A percentile compares a stretch with the other conserved stretches of the same genome.
phyloP scores from a whole-genome alignment of 306 rosid genomes.

The Trifolium fragiferum region DNA sequence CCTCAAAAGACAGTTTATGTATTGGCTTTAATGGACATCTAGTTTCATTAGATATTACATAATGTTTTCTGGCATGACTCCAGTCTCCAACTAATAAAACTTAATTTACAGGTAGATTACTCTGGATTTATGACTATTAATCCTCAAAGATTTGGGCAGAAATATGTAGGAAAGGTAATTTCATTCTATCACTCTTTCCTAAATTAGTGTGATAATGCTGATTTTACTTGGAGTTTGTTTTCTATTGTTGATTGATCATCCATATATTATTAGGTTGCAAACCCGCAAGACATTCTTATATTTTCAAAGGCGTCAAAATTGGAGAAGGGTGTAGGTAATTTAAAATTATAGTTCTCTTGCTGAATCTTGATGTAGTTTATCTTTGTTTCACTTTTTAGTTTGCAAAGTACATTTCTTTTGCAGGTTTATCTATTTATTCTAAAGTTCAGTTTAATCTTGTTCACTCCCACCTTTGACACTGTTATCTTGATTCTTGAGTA shows the following conservation, averaged over 20 bases:
- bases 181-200: slow-evolving; percentile 38
- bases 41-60: slow-evolving; percentile 30
- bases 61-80: slow-evolving; percentile 30
- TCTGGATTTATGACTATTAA: slow-evolving; percentile 98
- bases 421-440: slow-evolving; percentile 24
- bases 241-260: slow-evolving; percentile 38
- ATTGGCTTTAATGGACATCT: slow-evolving; percentile 21
- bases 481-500: slow-evolving; percentile 2
- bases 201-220: slow-evolving; percentile 38
- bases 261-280: slow-evolving; percentile 81
- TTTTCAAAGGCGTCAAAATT: slow-evolving; percentile 87
- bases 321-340: slow-evolving; percentile 72
- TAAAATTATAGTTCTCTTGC: slow-evolving; percentile 26
- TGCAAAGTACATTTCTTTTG: slow-evolving; percentile 17
- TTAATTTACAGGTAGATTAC: slow-evolving; percentile 86
- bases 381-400: not conserved
- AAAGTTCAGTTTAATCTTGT: slow-evolving; percentile 11
- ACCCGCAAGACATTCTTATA: slow-evolving; percentile 98
- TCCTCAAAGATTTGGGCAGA: slow-evolving; percentile 99
- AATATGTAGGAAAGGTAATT: slow-evolving; percentile 97
- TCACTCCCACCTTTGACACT: slow-evolving; percentile 7
- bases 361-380: slow-evolving; percentile 13
- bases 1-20: slow-evolving; percentile 31
- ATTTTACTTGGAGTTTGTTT: slow-evolving; percentile 42
- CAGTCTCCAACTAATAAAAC: slow-evolving; percentile 29